phyloP scores from a whole-genome alignment of 2,329 filamentous ascomycete species.

The Claviceps sp. region DNA sequence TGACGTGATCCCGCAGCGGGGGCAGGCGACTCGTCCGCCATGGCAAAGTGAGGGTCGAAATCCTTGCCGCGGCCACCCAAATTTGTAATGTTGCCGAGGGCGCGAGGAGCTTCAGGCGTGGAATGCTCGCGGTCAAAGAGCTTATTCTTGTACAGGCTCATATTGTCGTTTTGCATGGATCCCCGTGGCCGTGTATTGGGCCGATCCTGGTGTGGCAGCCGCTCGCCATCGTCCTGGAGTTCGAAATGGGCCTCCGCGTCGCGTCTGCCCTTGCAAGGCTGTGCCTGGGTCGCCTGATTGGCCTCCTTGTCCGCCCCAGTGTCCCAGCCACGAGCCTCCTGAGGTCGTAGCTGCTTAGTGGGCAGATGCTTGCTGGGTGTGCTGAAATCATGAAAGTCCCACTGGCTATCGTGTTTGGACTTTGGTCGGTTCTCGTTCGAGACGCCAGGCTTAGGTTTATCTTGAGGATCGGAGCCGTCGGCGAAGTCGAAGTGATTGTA shows the following conservation, averaged over 20 bases:
- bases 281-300: conserved; percentile 40
- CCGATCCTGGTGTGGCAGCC: conserved; percentile 34
- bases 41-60: conserved; percentile 65
- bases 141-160: conserved; percentile 63
- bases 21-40: conserved; percentile 54
- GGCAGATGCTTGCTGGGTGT: conserved; percentile 64
- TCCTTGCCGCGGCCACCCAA: conserved; percentile 60
- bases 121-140: conserved; percentile 48
- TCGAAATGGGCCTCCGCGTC: conserved; percentile 78
- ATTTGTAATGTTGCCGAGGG: conserved; percentile 58
- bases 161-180: conserved; percentile 50
- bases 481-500: conserved; percentile 78
- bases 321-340: conserved; percentile 70
- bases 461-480: conserved; percentile 44
- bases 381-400: conserved; percentile 78
- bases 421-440: conserved; percentile 30
- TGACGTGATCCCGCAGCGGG: conserved; percentile 21
- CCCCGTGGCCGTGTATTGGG: conserved; percentile 34
- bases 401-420: conserved; percentile 59
- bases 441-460: conserved; percentile 29
- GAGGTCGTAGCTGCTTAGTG: conserved; percentile 44
- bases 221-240: conserved; percentile 60
- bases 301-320: conserved; percentile 43
- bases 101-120: conserved; percentile 24
- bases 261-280: conserved; percentile 55